Base-by-base conservation (phyloP, 805 yeast genomes). In the Starmerella tilneyi region DNA sequence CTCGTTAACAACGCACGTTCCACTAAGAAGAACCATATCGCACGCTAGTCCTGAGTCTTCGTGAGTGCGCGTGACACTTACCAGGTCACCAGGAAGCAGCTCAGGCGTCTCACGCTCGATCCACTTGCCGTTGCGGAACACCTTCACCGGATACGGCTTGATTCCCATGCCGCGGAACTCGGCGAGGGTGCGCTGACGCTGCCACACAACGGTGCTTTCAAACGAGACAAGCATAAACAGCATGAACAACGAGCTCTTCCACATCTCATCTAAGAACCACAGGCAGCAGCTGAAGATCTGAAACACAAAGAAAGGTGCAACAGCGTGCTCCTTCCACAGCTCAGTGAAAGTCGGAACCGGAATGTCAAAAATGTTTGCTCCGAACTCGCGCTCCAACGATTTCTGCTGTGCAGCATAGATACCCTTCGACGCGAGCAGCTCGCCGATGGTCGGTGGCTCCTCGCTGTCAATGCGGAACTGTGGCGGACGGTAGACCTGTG, bases 101-200 rank as follows among this genome's bases (percentile, higher is more conserved):
- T 81, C 80, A 51, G 78, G 77, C 15, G 94, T 81, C 56, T 76
- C 73, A 40, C 83, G 55, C 59, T 76, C 70, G 9, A 55, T 54
- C 97, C 98, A 92, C 54, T 72, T 66, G 4, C 64, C 62, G 57
- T 78, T 74, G 64, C 98, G 77, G 63, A 67, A 76, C 35, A 74
- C 94, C 61, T 78, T 76, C 48, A 92, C 72, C 13, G 73, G 68
- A 63, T 84, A 92, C 12, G 98, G 96, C 63, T 85, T 85, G 55
- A 92, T 80, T 56, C 96, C 95, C 98, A 92, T 92, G 38, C 92
- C 79, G 66, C 94, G 86, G 67, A 92, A 92, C 67, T 92, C 98
- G 44, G 79, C 70, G 86, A 92, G 80, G 39, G 98, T 92, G 8
- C 85, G 70, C 68, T 94, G 82, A 67, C 97, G 82, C 71, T 92